Percentiles rank a stretch among this genome's conserved stretches.
phyloP scores from a whole-genome alignment of 1,139 yeast genomes.

The Zygoascus sp. region DNA sequence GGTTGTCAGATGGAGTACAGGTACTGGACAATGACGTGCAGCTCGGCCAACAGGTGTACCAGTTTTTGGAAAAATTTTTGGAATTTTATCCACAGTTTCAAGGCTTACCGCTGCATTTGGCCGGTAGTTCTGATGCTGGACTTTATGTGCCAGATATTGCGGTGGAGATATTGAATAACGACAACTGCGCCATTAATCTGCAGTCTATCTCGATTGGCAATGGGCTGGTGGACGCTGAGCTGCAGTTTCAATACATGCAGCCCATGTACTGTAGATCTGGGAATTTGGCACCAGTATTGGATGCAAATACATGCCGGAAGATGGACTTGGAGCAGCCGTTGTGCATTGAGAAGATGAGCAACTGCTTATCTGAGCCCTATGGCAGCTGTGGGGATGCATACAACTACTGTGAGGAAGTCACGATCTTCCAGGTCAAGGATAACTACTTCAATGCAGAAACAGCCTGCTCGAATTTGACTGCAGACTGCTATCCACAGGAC shows the following conservation, averaged over 20 bases:
- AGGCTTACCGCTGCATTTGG: constrained; percentile 54
- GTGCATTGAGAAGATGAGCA: constrained; percentile 16
- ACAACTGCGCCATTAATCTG: constrained; percentile 47
- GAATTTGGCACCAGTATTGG: constrained; percentile 56
- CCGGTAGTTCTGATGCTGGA: constrained; percentile 78
- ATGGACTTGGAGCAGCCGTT: constrained; percentile 41
- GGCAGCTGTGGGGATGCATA: constrained; percentile 17
- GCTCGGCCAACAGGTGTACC: constrained; percentile 64
- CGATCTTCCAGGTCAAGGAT: constrained; percentile 16
- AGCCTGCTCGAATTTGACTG: constrained; percentile 17
- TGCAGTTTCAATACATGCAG: constrained; percentile 57
- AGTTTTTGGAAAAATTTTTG: constrained; percentile 64
- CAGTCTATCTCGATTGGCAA: constrained; percentile 65
- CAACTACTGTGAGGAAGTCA: constrained; percentile 17
- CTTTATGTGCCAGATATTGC: constrained; percentile 71
- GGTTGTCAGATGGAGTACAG: constrained; percentile 56
- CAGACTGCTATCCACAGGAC: constrained; percentile 64
- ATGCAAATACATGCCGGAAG: constrained; percentile 51
- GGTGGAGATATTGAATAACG: constrained; percentile 55
- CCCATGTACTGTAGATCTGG: constrained; percentile 77
- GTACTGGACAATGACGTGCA: constrained; percentile 50
- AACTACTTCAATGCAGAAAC: constrained; percentile 19
- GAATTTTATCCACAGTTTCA: constrained; percentile 55
- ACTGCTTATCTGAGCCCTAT: constrained; percentile 10
- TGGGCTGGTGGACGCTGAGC: constrained; percentile 64